Conservation (phyloP, 306 rosid species). For the Ceratonia siliqua region DNA sequence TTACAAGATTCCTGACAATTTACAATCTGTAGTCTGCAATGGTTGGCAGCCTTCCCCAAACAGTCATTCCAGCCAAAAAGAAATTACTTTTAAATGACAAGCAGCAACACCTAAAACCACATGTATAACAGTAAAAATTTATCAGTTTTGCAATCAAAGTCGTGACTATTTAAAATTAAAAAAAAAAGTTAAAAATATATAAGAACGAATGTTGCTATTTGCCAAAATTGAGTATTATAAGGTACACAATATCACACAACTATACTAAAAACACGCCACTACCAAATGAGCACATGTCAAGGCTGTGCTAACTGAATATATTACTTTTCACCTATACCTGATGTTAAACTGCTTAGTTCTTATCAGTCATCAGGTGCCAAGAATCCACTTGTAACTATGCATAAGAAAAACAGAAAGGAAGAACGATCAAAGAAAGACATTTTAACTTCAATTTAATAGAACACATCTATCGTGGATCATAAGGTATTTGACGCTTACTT, state of each 20-base stretch:
- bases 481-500: neutral
- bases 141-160: constrained; percentile 35
- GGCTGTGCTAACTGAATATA: neutral
- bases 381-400: neutral
- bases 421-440: neutral
- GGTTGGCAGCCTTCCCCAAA: constrained; percentile 41
- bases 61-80: constrained; percentile 31
- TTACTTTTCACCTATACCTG: neutral
- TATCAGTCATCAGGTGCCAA: too few relatives aligned
- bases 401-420: neutral
- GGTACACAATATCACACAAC: neutral
- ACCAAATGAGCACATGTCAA: neutral
- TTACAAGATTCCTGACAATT: constrained; percentile 45
- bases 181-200: neutral
- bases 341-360: too few relatives aligned
- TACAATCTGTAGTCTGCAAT: constrained; percentile 45
- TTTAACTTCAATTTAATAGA: neutral
- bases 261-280: neutral
- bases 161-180: too few relatives aligned
- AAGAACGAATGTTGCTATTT: neutral
- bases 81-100: constrained; percentile 35
- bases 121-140: constrained; percentile 34
- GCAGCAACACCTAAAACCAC: constrained; percentile 35
- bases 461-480: neutral
- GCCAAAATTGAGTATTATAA: neutral